Conservation (phyloP, 164 flowering plant species). For the Paratinospora sagittata region DNA sequence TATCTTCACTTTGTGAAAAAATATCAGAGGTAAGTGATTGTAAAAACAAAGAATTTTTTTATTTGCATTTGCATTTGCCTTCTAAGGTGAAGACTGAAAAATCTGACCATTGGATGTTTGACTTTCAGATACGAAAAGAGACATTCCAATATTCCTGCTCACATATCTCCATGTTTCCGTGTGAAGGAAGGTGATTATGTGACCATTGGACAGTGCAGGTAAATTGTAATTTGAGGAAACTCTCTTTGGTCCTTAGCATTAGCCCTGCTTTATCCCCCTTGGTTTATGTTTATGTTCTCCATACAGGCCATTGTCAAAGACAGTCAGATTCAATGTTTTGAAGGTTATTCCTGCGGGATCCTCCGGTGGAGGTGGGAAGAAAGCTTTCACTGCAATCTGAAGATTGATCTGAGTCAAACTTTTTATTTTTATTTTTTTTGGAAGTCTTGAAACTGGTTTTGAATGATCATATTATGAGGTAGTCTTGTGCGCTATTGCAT, state of each 20-base stretch:
- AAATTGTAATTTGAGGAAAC: neutral
- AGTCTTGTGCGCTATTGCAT: neutral
- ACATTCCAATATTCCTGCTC: conserved; percentile 49
- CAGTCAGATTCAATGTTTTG: conserved; percentile 61
- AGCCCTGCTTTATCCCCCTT: neutral
- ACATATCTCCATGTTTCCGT: conserved; percentile 42
- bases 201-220: conserved; percentile 47
- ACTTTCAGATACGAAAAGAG: conserved; percentile 44
- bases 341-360: conserved; percentile 66
- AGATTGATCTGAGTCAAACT: neutral
- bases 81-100: neutral
- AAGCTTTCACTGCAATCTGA: conserved; percentile 50
- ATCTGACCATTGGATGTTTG: neutral
- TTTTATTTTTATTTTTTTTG: neutral
- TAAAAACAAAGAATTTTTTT: neutral
- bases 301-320: conserved; percentile 62
- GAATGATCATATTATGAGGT: neutral
- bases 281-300: neutral
- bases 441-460: neutral
- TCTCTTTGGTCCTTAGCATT: neutral
- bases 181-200: conserved; percentile 56
- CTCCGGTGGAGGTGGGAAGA: conserved; percentile 53
- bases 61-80: neutral
- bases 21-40: conserved; percentile 37
- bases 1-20: conserved; percentile 54